These are phyloP conservation scores for Aspergillus terreus DNA, from an alignment of 2,329 filamentous ascomycete species.

Conservation along the genomic window DNA sequence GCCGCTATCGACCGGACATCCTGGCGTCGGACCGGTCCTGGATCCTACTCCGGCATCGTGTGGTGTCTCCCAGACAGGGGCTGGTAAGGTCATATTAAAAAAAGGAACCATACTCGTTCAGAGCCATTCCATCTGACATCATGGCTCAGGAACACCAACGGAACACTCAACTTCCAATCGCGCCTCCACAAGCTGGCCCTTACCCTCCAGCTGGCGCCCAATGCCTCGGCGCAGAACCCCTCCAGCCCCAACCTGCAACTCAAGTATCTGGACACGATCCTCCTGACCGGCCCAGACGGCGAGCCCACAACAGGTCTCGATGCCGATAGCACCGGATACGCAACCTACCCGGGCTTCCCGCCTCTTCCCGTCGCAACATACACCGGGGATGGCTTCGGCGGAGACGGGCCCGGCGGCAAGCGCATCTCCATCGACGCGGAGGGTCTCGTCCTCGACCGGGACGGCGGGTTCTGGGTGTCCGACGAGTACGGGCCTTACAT, in stretches of 20 bases:
- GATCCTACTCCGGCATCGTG: slow-evolving; percentile 58
- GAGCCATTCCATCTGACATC: not conserved
- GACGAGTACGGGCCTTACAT: slow-evolving; percentile 71
- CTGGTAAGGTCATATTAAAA: slow-evolving; percentile 44
- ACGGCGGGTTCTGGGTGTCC: slow-evolving; percentile 64
- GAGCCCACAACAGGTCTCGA: slow-evolving; percentile 63
- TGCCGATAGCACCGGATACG: slow-evolving; percentile 51
- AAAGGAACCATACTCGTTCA: not conserved
- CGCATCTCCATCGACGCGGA: slow-evolving; percentile 63
- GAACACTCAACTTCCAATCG: slow-evolving; percentile 64
- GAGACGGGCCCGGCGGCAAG: slow-evolving; percentile 55
- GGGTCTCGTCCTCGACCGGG: slow-evolving; percentile 58
- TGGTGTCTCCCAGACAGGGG: slow-evolving; percentile 66
- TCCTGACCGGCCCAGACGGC: slow-evolving; percentile 61
- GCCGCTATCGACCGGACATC: slow-evolving; percentile 59
- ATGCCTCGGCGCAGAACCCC: slow-evolving; percentile 52
- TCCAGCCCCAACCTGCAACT: slow-evolving; percentile 60
- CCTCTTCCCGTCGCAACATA: slow-evolving; percentile 62
- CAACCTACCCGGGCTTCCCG: slow-evolving; percentile 57
- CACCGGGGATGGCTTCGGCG: slow-evolving; percentile 65
- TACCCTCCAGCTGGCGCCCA: slow-evolving; percentile 51
- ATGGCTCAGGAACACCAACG: slow-evolving; percentile 59
- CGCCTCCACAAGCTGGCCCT: slow-evolving; percentile 66
- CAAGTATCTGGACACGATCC: slow-evolving; percentile 61
- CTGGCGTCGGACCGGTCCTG: slow-evolving; percentile 54